These are phyloP conservation scores for Pseudozyma tsukubaensis DNA, from an alignment of 1,284 basidiomycete genomes.

Conservation along the genomic window DNA sequence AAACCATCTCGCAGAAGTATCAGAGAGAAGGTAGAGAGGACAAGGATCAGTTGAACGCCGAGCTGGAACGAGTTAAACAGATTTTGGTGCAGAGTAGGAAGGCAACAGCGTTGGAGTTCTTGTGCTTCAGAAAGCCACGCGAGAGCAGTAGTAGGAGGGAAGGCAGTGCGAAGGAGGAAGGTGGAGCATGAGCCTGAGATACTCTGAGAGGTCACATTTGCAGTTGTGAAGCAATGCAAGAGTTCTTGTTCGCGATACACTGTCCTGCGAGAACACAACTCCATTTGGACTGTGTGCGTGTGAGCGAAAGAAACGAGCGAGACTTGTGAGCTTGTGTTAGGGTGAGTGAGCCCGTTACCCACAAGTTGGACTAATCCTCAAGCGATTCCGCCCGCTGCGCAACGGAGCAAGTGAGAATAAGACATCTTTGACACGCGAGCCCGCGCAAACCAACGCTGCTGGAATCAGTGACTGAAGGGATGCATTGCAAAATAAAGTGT, in stretches of 20 bases:
- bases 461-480: neutral
- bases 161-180: neutral
- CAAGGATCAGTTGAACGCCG: conserved; percentile 70
- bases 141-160: neutral
- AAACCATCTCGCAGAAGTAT: conserved; percentile 92
- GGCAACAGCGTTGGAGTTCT: conserved; percentile 91
- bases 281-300: too few relatives aligned
- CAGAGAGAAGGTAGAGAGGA: conserved; percentile 7
- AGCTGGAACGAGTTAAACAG: conserved; percentile 90
- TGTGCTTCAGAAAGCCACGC: conserved; percentile 74
- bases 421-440: too few relatives aligned
- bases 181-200: neutral
- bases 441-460: too few relatives aligned
- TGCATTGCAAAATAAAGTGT: neutral
- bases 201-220: neutral
- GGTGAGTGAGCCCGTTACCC: too few relatives aligned
- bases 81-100: conserved; percentile 86
- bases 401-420: too few relatives aligned
- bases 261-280: too few relatives aligned
- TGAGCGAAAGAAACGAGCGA: too few relatives aligned
- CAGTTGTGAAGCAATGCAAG: neutral
- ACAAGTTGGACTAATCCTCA: too few relatives aligned
- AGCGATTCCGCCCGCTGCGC: too few relatives aligned
- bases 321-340: too few relatives aligned
- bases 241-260: neutral